These are phyloP conservation scores for Cryptococcus sp. DNA, from an alignment of 1,284 basidiomycete genomes.

Conservation along the genomic window DNA sequence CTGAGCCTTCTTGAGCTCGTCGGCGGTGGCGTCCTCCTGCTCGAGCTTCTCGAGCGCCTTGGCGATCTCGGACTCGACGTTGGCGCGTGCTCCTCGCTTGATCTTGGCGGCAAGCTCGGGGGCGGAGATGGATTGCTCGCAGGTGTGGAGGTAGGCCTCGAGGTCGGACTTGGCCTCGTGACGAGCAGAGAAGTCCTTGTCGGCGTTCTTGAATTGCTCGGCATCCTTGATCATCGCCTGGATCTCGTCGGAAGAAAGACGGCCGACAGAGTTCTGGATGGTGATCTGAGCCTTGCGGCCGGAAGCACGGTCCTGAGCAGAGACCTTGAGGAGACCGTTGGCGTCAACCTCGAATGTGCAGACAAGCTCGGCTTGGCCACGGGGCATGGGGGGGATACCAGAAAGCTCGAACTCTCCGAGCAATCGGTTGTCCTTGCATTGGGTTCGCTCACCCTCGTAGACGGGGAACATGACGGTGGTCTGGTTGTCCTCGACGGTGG, in stretches of 20 bases:
- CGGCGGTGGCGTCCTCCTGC: constrained; percentile 86
- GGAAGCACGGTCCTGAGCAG: constrained; percentile 89
- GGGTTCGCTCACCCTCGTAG: constrained; percentile 96
- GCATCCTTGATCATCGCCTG: constrained; percentile 99
- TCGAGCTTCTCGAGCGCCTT: constrained; percentile 95
- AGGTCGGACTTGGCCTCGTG: constrained; percentile 96
- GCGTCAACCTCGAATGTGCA: constrained; percentile 97
- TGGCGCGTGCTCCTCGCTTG: constrained; percentile 88
- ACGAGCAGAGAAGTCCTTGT: constrained; percentile 93
- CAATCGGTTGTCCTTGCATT: constrained; percentile 94
- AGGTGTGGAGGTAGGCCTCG: constrained; percentile 92
- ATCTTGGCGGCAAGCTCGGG: constrained; percentile 96
- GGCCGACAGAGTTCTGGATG: constrained; percentile 84
- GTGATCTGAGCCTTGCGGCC: constrained; percentile 92
- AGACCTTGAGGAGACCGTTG: constrained; percentile 90
- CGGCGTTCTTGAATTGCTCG: constrained; percentile 91
- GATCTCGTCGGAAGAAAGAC: constrained; percentile 90
- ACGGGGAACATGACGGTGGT: constrained; percentile 97
- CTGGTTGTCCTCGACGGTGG: constrained; percentile 98
- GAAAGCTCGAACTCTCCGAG: constrained; percentile 97
- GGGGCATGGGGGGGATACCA: constrained; percentile 94
- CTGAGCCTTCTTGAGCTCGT: constrained; percentile 91
- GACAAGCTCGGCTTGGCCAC: constrained; percentile 93
- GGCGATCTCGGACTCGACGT: constrained; percentile 93
- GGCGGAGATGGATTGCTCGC: constrained; percentile 56